Evolutionary conservation across 169 alveolate genomes (phyloP).

Genomic region (Plasmodium chabaudi): DNA sequence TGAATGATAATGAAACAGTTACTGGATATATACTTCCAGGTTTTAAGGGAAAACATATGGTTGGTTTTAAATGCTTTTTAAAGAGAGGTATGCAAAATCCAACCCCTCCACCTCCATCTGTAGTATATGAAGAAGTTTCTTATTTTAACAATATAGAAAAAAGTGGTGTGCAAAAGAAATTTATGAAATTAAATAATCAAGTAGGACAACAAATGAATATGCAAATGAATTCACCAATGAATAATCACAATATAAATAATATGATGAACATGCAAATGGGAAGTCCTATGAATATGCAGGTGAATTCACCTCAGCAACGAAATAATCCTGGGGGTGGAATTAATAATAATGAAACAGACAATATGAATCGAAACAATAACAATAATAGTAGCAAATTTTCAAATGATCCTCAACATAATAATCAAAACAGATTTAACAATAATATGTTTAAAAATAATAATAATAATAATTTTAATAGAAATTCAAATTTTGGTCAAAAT

Average conservation of each 20-base stretch:
- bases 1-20: constrained; percentile 7
- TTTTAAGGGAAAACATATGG: constrained; percentile 67
- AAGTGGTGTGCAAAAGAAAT: constrained; percentile 27
- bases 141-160: constrained; percentile 23
- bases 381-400: too few species aligned
- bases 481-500: background rate
- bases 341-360: background rate
- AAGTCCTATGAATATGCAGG: background rate
- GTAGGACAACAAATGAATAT: constrained; percentile 16
- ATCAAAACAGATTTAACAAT: constrained; percentile 3
- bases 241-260: too few species aligned
- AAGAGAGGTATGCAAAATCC: constrained; percentile 60
- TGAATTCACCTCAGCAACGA: background rate
- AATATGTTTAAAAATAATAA: constrained; percentile 3
- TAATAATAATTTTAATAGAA: constrained; percentile 28
- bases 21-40: constrained; percentile 59
- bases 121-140: constrained; percentile 10
- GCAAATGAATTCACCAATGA: background rate
- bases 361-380: background rate
- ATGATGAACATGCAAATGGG: background rate
- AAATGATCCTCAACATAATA: background rate
- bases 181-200: constrained; percentile 7
- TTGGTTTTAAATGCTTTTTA: constrained; percentile 71
- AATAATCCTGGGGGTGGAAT: background rate
- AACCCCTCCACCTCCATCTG: constrained; percentile 44